Conservation (phyloP, 208 protist genomes). For the Acanthamoeba royreba region DNA sequence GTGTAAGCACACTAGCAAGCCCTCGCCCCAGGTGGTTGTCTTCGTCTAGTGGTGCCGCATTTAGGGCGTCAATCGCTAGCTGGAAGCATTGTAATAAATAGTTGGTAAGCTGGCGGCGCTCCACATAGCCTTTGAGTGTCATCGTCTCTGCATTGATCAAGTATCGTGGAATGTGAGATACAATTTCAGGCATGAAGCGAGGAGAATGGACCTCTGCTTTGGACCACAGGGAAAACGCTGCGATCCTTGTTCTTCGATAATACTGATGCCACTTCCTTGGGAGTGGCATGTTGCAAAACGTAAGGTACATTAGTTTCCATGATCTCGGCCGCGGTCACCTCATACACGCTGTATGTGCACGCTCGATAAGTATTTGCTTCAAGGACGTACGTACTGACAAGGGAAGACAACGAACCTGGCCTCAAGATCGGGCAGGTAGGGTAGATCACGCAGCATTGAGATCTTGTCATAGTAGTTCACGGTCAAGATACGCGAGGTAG, state of each 20-base stretch:
- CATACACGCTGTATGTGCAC: not conserved
- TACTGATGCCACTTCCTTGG: constrained; percentile 24
- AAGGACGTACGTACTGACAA: not conserved
- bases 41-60: not conserved
- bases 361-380: not conserved
- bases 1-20: not conserved
- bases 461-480: constrained; percentile 44
- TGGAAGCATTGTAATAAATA: constrained; percentile 11
- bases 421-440: constrained; percentile 45
- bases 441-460: constrained; percentile 17
- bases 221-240: constrained; percentile 45
- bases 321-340: constrained; percentile 36
- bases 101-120: not conserved
- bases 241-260: constrained; percentile 11
- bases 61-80: not conserved
- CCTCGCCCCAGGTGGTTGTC: not conserved
- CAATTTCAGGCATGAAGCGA: not conserved
- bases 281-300: constrained; percentile 7
- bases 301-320: constrained; percentile 44
- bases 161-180: not conserved
- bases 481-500: not conserved
- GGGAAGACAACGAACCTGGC: not conserved
- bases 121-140: not conserved
- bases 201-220: not conserved
- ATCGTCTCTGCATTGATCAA: not conserved